Evolutionary conservation across 1,284 basidiomycete species (phyloP).

Genomic region (Spongispora temasekensis): DNA sequence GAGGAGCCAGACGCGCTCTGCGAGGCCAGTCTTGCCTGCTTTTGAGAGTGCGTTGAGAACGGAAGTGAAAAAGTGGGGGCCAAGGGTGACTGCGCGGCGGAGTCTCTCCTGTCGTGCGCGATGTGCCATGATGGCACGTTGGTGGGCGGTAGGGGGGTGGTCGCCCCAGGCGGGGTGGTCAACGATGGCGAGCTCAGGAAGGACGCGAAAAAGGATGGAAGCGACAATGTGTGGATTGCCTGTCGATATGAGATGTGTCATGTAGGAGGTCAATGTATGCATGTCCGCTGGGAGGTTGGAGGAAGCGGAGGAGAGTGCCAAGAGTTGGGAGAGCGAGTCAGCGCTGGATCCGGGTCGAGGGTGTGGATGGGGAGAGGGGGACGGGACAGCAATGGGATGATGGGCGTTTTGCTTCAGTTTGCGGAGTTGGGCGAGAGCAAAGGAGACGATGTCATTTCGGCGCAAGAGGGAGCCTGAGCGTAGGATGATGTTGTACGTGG

Average conservation of each 20-base stretch:
- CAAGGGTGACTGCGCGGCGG: slow-evolving; percentile 47
- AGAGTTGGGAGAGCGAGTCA: slow-evolving; percentile 13
- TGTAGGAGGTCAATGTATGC: slow-evolving; percentile 52
- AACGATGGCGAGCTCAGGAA: slow-evolving; percentile 53
- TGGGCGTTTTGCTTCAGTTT: slow-evolving; percentile 22
- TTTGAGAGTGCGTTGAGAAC: slow-evolving; percentile 64
- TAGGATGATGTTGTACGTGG: slow-evolving; percentile 60
- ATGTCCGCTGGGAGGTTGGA: slow-evolving; percentile 35
- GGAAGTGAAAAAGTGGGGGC: slow-evolving; percentile 58
- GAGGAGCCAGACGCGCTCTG: slow-evolving; percentile 64
- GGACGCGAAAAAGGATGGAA: slow-evolving; percentile 47
- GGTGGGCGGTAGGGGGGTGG: slow-evolving; percentile 21
- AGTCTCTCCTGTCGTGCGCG: slow-evolving; percentile 37
- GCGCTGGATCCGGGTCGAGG: neutral
- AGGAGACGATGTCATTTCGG: slow-evolving; percentile 43
- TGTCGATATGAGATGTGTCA: slow-evolving; percentile 52
- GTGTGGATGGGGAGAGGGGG: neutral
- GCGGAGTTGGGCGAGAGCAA: slow-evolving; percentile 37
- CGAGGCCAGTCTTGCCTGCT: slow-evolving; percentile 53
- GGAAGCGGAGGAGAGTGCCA: slow-evolving; percentile 14
- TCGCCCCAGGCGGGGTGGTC: slow-evolving; percentile 42
- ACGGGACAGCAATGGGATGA: slow-evolving; percentile 25
- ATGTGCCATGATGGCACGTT: slow-evolving; percentile 22
- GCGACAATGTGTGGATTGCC: slow-evolving; percentile 48
- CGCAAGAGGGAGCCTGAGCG: slow-evolving; percentile 55